These are phyloP conservation scores for Mycothermus thermophilus DNA, from an alignment of 495 filamentous ascomycete species.

Conservation along the genomic window DNA sequence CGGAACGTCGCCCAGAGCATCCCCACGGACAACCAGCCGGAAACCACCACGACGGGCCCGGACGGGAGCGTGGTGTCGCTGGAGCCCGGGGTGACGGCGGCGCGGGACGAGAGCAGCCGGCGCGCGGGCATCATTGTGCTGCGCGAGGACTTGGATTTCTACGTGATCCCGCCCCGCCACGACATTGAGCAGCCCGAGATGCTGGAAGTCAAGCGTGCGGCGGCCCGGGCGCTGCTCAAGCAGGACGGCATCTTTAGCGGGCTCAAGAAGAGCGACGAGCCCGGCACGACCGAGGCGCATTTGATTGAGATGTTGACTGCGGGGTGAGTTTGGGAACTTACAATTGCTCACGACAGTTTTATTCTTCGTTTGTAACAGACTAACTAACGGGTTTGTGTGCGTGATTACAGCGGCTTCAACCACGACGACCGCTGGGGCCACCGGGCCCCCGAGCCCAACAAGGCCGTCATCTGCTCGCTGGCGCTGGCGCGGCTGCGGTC, in stretches of 20 bases:
- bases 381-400: slow-evolving; percentile 1
- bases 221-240: slow-evolving; percentile 67
- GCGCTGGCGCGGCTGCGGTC: slow-evolving; percentile 85
- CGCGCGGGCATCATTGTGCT: slow-evolving; percentile 95
- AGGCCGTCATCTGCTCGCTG: slow-evolving; percentile 94
- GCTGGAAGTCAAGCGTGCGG: slow-evolving; percentile 93
- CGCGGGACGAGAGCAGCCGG: slow-evolving; percentile 42
- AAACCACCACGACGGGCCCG: slow-evolving; percentile 42
- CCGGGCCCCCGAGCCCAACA: slow-evolving; percentile 88
- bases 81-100: slow-evolving; percentile 29
- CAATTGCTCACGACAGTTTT: too few relatives aligned
- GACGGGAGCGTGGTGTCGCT: slow-evolving; percentile 53
- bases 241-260: slow-evolving; percentile 97
- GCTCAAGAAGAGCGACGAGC: slow-evolving; percentile 83
- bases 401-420: slow-evolving; percentile 66
- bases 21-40: slow-evolving; percentile 50
- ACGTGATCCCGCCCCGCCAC: slow-evolving; percentile 77
- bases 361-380: background rate
- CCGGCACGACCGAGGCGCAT: slow-evolving; percentile 94
- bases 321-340: slow-evolving; percentile 47
- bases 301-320: slow-evolving; percentile 99
- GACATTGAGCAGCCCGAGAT: slow-evolving; percentile 83
- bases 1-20: slow-evolving; percentile 89
- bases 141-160: slow-evolving; percentile 94
- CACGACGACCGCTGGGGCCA: slow-evolving; percentile 93